phyloP scores from a whole-genome alignment of 257 asterid genomes.

The Perilla frutescens region DNA sequence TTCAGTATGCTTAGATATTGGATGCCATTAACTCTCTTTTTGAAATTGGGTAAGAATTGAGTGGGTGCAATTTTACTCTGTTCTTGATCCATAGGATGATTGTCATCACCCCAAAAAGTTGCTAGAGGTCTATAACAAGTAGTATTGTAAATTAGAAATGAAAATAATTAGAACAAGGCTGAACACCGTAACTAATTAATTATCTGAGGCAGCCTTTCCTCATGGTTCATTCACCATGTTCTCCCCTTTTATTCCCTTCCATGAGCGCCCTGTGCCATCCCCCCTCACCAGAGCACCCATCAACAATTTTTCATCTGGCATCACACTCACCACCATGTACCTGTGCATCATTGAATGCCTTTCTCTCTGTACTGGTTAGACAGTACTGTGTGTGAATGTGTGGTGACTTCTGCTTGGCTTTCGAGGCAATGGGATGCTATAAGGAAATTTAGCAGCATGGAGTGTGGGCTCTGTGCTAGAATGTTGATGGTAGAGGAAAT shows the following conservation, averaged over 20 bases:
- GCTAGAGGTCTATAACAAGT: neutral
- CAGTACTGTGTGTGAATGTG: neutral
- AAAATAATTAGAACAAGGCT: slow-evolving; percentile 1
- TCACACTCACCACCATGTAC: slow-evolving; percentile 11
- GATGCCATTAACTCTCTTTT: slow-evolving; percentile 3
- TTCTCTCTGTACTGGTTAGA: slow-evolving; percentile 1
- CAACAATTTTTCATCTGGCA: slow-evolving; percentile 9
- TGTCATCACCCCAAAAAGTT: slow-evolving; percentile 8
- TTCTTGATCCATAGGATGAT: slow-evolving; percentile 16
- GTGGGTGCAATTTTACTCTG: slow-evolving; percentile 13
- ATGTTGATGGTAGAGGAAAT: neutral
- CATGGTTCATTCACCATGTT: neutral
- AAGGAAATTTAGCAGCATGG: slow-evolving; percentile 5
- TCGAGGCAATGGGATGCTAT: neutral
- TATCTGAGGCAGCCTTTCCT: slow-evolving; percentile 22
- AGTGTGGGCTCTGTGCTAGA: neutral
- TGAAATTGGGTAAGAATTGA: neutral
- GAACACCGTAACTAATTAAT: neutral
- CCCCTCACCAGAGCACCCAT: neutral
- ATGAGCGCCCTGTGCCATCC: slow-evolving; percentile 1
- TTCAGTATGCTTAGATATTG: slow-evolving; percentile 1
- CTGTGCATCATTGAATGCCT: neutral
- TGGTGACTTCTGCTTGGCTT: slow-evolving; percentile 4
- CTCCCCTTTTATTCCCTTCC: slow-evolving; percentile 2
- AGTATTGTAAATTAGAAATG: neutral